Evolutionary conservation across 495 filamentous ascomycete species (phyloP), one percentile per base, ranked within the genome.

Genomic region (Tetracladium setigerum): DNA sequence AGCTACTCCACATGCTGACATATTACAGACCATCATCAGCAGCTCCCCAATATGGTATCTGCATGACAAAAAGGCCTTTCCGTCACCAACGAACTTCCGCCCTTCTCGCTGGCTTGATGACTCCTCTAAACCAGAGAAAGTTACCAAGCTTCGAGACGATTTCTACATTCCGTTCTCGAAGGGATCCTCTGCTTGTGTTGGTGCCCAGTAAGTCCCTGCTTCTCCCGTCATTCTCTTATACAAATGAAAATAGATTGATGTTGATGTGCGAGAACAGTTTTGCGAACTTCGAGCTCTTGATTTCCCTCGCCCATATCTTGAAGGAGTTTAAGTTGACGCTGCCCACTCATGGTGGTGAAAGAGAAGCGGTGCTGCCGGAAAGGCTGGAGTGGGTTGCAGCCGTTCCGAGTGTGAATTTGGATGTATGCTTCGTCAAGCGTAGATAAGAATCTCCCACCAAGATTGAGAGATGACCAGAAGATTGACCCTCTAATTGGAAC

Each of bases 401-500:
- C 17, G 37, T 39, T 11, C 37, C 37, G 37, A 39, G 12, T 14
- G 37, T 39, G 16, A 4, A 14, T 14, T 18, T 39, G 14, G 37
- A 39, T 11, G 37, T 39, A 2, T 39, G 37, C 16, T 39, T 39
- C 34, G 22, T 27, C 3, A 27, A 27, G 22, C 22, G 22, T 27
- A 27, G 22, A 27, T 27, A 27, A 27, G 7, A 27, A 3, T 7
- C 22, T n/a, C n/a, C n/a, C n/a, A n/a, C n/a, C n/a, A n/a, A n/a
- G n/a, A n/a, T n/a, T n/a, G n/a, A n/a, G n/a, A n/a, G n/a, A n/a
- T n/a, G n/a, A n/a, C 22, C 22, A 27, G 22, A 3, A 7, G 3
- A 27, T 27, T 27, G 22, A 81, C 74, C 19, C 16, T 47, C 14
- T 46, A 59, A 45, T 59, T 59, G n/a, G 56, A 59, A 27, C 52